These are phyloP conservation scores for Liquidambar formosana DNA, from an alignment of 164 flowering plant genomes.

Conservation along the genomic window DNA sequence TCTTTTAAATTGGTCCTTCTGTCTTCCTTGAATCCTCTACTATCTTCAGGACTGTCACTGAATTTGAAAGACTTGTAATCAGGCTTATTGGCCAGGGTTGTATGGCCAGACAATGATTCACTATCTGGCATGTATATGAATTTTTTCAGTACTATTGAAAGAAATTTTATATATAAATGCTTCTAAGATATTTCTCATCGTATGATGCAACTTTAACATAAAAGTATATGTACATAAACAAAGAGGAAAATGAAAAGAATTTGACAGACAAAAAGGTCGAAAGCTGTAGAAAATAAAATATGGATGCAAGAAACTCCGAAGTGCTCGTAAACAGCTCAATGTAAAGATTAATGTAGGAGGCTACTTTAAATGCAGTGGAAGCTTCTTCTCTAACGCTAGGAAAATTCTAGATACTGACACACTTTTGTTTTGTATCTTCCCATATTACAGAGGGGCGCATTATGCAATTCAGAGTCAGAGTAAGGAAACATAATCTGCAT, in stretches of 20 bases:
- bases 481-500: not conserved
- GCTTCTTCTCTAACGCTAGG: too few species aligned
- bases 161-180: not conserved
- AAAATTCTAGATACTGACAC: too few species aligned
- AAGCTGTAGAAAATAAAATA: not conserved
- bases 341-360: not conserved
- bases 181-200: not conserved
- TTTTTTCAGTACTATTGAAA: not conserved
- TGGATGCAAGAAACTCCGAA: not conserved
- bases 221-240: not conserved
- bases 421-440: too few species aligned
- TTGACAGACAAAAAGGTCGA: not conserved
- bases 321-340: not conserved
- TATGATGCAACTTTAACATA: not conserved
- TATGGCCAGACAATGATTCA: slow-evolving; percentile 7
- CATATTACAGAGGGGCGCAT: not conserved
- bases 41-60: not conserved
- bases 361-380: too few species aligned
- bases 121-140: slow-evolving; percentile 22
- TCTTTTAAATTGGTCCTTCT: not conserved
- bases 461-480: not conserved
- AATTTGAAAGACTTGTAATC: slow-evolving; percentile 14
- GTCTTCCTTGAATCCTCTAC: not conserved
- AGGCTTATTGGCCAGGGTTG: slow-evolving; percentile 8
- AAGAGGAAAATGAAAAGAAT: not conserved